Conservation (phyloP, 352 stramenopile genomes). For the Phytopythium montanum region DNA sequence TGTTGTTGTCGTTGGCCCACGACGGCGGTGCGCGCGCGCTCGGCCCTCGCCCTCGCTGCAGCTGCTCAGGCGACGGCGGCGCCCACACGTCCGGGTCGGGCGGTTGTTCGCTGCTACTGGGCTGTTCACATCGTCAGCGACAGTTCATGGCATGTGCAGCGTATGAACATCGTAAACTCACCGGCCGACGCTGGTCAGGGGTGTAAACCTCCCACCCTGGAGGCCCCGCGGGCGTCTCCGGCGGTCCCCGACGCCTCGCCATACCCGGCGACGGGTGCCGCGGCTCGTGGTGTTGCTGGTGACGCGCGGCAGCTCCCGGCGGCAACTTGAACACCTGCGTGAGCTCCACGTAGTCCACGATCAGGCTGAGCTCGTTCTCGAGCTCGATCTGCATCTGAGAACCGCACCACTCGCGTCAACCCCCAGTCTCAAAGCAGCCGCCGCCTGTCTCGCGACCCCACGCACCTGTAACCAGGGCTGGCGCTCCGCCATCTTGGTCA, state of each 20-base stretch:
- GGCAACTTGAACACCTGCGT: slow-evolving; percentile 62
- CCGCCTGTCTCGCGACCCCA: neutral
- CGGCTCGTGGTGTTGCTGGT: slow-evolving; percentile 29
- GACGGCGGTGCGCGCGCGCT: slow-evolving; percentile 32
- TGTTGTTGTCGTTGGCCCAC: slow-evolving; percentile 55
- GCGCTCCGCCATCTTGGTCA: slow-evolving; percentile 72
- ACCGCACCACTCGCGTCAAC: neutral
- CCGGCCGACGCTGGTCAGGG: slow-evolving; percentile 15
- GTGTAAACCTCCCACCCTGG: slow-evolving; percentile 59
- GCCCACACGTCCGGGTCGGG: slow-evolving; percentile 73
- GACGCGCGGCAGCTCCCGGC: slow-evolving; percentile 25
- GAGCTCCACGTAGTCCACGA: slow-evolving; percentile 75
- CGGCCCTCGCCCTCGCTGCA: slow-evolving; percentile 14
- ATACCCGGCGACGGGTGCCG: slow-evolving; percentile 12
- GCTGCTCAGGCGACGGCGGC: slow-evolving; percentile 54
- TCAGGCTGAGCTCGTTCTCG: slow-evolving; percentile 73
- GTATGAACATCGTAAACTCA: neutral
- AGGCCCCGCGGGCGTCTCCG: slow-evolving; percentile 21
- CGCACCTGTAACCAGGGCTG: slow-evolving; percentile 67
- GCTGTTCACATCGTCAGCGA: neutral
- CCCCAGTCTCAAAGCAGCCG: neutral
- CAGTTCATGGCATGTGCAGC: neutral
- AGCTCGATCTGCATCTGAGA: slow-evolving; percentile 72
- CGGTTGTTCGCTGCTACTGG: slow-evolving; percentile 15
- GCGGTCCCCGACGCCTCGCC: slow-evolving; percentile 7